phyloP scores from a whole-genome alignment of 805 yeast species.

The Kodamaea laetipori region DNA sequence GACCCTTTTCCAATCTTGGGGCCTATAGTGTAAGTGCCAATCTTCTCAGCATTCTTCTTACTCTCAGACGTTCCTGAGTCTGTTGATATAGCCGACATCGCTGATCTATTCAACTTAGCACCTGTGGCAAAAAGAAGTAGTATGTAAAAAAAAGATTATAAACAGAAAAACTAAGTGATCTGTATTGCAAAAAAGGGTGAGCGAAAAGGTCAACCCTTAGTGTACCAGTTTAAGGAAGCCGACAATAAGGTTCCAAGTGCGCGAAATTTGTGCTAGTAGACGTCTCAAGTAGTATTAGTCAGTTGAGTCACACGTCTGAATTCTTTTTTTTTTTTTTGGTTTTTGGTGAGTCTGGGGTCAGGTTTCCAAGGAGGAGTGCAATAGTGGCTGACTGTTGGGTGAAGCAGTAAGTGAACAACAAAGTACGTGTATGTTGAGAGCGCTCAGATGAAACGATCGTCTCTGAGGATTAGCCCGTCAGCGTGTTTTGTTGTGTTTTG shows the following conservation, averaged over 20 bases:
- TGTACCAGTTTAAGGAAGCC: background rate
- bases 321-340: background rate
- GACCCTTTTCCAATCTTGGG: constrained; percentile 94
- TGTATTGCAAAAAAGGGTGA: constrained; percentile 2
- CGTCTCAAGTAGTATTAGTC: background rate
- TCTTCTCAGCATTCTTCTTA: constrained; percentile 15
- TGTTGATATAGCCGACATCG: constrained; percentile 10
- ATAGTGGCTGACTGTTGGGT: background rate
- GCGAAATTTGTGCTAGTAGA: background rate
- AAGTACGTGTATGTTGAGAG: background rate
- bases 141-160: constrained; percentile 6
- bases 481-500: background rate
- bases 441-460: background rate
- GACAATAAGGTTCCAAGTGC: background rate
- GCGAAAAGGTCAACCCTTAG: background rate
- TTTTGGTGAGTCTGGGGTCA: constrained; percentile 5
- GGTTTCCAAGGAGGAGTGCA: background rate
- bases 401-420: background rate
- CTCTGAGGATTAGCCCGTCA: background rate
- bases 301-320: background rate
- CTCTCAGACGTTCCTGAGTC: constrained; percentile 5
- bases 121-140: constrained; percentile 8
- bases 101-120: background rate
- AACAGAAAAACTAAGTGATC: constrained; percentile 2
- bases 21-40: constrained; percentile 61